Evolutionary conservation across 164 flowering plant species (phyloP), one percentile per base, ranked within the genome.

Genomic region (Cinnamomum chago): DNA sequence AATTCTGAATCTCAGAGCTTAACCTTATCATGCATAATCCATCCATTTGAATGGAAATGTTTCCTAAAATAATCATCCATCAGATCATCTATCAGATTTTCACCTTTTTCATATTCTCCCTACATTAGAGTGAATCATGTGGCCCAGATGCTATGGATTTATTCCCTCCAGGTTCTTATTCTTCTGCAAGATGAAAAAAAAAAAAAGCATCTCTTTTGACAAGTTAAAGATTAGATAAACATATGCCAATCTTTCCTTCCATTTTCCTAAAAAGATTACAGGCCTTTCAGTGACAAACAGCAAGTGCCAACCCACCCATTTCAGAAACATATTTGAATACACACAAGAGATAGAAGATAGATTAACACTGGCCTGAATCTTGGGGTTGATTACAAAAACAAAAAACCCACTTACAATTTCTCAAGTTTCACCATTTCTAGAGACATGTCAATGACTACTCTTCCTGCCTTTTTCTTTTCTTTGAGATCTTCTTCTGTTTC

Each of bases 161-260:
- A 20, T 68, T 47, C 71, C 4, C 55, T 35, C 20, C 5, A 11
- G n/a, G 35, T 67, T 33, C 20, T 28, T 18, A 33, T 67, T 67
- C 70, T 67, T 30, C n/a, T 33, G 47, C 40, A 5, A 5, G 25
- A 64, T 30, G 2, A 2, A 23, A 62, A 62, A 2, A 23, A 62
- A 62, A 40, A 76, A 72, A 58, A 71, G 66, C 47, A 60, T 73
- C 62, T 81, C 77, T 75, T 76, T 79, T 70, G n/a, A 62, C 50
- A 68, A 50, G 23, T 51, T 58, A 17, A 15, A 28, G 71, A 75
- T 79, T 70, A 30, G 58, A 52, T 71, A 12, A 67, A 67, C 67
- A 64, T 64, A 23, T 3, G 30, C 67, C 33, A 13, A 24, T 22
- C 67, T 64, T 13, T 23, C 25, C 67, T 23, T 2, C 10, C 17